These are phyloP conservation scores for Solanum aculeatissimum DNA, from an alignment of 305 asterid species.

Conservation along the genomic window DNA sequence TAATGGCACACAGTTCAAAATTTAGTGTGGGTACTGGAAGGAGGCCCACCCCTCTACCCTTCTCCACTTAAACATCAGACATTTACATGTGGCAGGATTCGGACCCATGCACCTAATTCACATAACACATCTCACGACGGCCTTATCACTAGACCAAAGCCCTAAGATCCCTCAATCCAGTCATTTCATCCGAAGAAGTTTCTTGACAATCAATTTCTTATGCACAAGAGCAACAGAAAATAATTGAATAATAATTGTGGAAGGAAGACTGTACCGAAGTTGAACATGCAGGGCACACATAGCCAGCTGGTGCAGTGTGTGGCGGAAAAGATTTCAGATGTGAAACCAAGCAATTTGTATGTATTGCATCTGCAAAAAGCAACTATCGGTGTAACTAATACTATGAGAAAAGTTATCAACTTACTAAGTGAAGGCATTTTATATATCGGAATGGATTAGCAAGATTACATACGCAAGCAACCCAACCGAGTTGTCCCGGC, in stretches of 20 bases:
- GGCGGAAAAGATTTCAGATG: slow-evolving; percentile 71
- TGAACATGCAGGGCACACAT: slow-evolving; percentile 75
- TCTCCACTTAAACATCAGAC: not conserved
- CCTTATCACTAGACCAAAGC: not conserved
- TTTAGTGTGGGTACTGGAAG: not conserved
- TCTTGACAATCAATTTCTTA: not conserved
- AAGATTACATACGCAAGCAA: slow-evolving; percentile 71
- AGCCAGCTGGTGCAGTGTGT: slow-evolving; percentile 94
- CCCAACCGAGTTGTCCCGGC: slow-evolving; percentile 81
- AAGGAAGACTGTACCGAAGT: slow-evolving; percentile 52
- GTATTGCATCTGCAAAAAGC: slow-evolving; percentile 52
- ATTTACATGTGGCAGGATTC: not conserved
- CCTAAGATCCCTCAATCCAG: not conserved
- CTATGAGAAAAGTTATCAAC: not conserved
- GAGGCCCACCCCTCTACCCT: not conserved
- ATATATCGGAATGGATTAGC: not conserved
- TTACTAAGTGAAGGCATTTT: not conserved
- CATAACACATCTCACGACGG: not conserved
- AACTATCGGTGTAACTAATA: not conserved
- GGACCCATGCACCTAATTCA: not conserved
- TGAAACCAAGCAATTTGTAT: slow-evolving; percentile 72
- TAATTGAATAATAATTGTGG: not conserved
- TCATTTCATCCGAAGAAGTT: not conserved
- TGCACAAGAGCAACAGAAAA: not conserved
- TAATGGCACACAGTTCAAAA: not conserved